These are phyloP conservation scores for Penicillium crystallinum DNA, from an alignment of 495 filamentous ascomycete species.

Conservation along the genomic window DNA sequence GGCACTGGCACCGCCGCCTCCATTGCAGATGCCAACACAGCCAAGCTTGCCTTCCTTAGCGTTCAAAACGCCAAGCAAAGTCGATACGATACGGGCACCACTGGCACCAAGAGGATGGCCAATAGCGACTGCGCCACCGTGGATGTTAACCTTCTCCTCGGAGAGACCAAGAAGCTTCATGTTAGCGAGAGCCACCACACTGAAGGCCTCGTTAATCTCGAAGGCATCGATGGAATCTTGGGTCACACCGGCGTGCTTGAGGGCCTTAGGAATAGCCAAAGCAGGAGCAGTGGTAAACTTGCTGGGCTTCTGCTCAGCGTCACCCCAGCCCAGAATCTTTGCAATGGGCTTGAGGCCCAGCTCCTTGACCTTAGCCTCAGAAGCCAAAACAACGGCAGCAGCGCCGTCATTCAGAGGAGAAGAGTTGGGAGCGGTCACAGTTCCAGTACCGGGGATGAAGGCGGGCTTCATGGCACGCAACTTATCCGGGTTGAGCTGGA, in stretches of 20 bases:
- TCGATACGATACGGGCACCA: slow-evolving; percentile 90
- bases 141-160: slow-evolving; percentile 88
- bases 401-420: slow-evolving; percentile 94
- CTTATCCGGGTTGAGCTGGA: slow-evolving; percentile 83
- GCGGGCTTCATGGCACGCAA: slow-evolving; percentile 76
- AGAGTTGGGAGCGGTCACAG: slow-evolving; percentile 96
- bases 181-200: slow-evolving; percentile 92
- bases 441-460: slow-evolving; percentile 75
- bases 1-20: slow-evolving; percentile 88
- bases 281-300: slow-evolving; percentile 95
- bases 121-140: slow-evolving; percentile 91
- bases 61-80: slow-evolving; percentile 79
- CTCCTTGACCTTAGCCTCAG: slow-evolving; percentile 81
- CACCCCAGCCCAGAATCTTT: slow-evolving; percentile 94
- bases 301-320: slow-evolving; percentile 81
- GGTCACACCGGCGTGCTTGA: slow-evolving; percentile 80
- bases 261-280: slow-evolving; percentile 93
- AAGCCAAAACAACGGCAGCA: slow-evolving; percentile 83
- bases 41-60: slow-evolving; percentile 92
- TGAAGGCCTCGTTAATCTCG: slow-evolving; percentile 99
- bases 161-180: slow-evolving; percentile 77
- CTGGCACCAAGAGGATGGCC: slow-evolving; percentile 92
- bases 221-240: slow-evolving; percentile 79
- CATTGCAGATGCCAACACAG: slow-evolving; percentile 94
- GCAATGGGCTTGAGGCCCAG: slow-evolving; percentile 84